These are phyloP conservation scores for Podila verticillata DNA, from an alignment of 192 early-diverging fungal species.

Conservation along the genomic window DNA sequence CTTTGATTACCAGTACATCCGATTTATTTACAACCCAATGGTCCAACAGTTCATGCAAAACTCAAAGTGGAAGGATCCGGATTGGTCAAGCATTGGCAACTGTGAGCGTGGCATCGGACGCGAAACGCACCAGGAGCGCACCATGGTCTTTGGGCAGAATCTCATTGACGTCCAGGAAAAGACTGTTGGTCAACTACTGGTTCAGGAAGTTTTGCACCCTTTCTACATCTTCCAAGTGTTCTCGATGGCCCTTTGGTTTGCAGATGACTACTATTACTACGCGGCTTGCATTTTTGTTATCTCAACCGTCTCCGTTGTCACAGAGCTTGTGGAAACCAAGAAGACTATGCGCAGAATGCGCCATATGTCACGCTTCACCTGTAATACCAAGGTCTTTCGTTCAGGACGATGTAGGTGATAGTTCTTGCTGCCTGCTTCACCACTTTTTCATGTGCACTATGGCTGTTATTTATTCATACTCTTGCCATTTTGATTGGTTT, in stretches of 20 bases:
- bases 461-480: conserved; percentile 25
- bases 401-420: conserved; percentile 60
- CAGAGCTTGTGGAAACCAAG: conserved; percentile 46
- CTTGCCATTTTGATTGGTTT: conserved; percentile 1
- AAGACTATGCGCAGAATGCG: conserved; percentile 77
- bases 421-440: neutral
- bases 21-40: conserved; percentile 64
- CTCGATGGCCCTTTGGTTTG: conserved; percentile 81
- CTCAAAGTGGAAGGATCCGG: conserved; percentile 63
- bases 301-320: conserved; percentile 71
- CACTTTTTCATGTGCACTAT: conserved; percentile 44
- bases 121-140: conserved; percentile 65
- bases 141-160: conserved; percentile 77
- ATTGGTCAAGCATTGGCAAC: conserved; percentile 54
- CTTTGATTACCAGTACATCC: conserved; percentile 66
- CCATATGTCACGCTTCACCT: conserved; percentile 90
- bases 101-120: conserved; percentile 65
- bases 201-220: conserved; percentile 84
- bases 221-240: conserved; percentile 87
- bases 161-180: conserved; percentile 77
- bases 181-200: conserved; percentile 64
- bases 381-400: conserved; percentile 81
- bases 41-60: conserved; percentile 58
- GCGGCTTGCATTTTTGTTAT: conserved; percentile 93
- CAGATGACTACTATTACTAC: conserved; percentile 97